These are phyloP conservation scores for Leccinellum luteum DNA, from an alignment of 768 basidiomycete genomes.

Conservation along the genomic window DNA sequence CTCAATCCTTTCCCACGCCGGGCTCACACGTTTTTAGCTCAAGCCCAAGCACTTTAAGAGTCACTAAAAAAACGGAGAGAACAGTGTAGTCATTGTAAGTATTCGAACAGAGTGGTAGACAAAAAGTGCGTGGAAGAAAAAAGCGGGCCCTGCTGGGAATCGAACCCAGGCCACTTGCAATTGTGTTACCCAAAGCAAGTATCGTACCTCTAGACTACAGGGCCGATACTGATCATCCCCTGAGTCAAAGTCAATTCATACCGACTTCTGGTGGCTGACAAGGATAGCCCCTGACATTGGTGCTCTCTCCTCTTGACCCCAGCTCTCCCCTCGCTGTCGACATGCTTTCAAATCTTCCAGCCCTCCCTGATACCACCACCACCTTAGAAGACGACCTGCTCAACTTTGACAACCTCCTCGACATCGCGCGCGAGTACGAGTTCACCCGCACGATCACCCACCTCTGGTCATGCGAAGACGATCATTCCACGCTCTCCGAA, in stretches of 20 bases:
- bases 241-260: neutral
- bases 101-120: too few species aligned
- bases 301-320: neutral
- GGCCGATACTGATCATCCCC: conserved; percentile 7
- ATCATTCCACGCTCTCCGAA: conserved; percentile 4
- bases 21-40: conserved; percentile 4
- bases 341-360: conserved; percentile 22
- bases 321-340: conserved; percentile 9
- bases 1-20: conserved; percentile 21
- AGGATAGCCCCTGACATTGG: neutral
- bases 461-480: conserved; percentile 19
- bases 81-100: too few species aligned
- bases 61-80: neutral
- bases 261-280: conserved; percentile 17
- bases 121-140: conserved; percentile 1
- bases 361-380: neutral
- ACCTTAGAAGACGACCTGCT: conserved; percentile 10
- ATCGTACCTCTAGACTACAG: conserved; percentile 39
- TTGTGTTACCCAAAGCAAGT: conserved; percentile 36
- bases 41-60: neutral
- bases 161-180: conserved; percentile 39
- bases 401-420: conserved; percentile 28
- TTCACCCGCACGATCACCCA: conserved; percentile 23
- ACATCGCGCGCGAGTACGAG: conserved; percentile 30
- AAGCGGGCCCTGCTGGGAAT: conserved; percentile 35